Percentiles rank a stretch among this genome's conserved stretches.
phyloP scores from a whole-genome alignment of 2,329 filamentous ascomycete genomes.

The Ophiostoma perfectum region DNA sequence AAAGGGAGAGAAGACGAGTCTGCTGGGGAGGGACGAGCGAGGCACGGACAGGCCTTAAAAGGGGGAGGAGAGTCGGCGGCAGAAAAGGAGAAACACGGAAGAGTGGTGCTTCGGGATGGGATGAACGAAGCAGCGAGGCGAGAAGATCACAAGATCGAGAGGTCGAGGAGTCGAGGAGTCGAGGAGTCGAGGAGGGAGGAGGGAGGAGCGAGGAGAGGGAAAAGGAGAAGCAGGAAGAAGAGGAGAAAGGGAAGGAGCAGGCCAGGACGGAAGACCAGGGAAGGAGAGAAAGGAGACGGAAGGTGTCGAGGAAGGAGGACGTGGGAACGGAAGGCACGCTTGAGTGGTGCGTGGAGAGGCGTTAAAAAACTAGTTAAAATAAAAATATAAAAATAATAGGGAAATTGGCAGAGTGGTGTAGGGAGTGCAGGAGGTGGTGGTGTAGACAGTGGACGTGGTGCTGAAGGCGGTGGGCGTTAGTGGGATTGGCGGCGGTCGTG shows the following conservation, averaged over 20 bases:
- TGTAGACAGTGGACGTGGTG: neutral
- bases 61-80: neutral
- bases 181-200: conserved; percentile 2
- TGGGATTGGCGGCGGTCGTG: neutral
- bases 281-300: conserved; percentile 17
- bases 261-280: conserved; percentile 14
- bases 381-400: conserved; percentile 24
- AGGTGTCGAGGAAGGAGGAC: conserved; percentile 18
- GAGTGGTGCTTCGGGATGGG: neutral
- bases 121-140: conserved; percentile 8
- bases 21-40: neutral
- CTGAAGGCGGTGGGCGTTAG: neutral
- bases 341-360: conserved; percentile 21
- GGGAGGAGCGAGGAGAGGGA: conserved; percentile 11
- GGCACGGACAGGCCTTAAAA: neutral
- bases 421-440: neutral
- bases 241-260: neutral
- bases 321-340: conserved; percentile 12
- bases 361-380: conserved; percentile 24
- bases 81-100: neutral
- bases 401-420: conserved; percentile 21
- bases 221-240: conserved; percentile 4
- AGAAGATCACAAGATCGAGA: conserved; percentile 10
- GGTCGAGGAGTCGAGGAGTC: neutral
- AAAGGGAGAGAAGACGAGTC: neutral